Base-by-base conservation (phyloP, 805 yeast genomes). In the Lipomyces orientalis region DNA sequence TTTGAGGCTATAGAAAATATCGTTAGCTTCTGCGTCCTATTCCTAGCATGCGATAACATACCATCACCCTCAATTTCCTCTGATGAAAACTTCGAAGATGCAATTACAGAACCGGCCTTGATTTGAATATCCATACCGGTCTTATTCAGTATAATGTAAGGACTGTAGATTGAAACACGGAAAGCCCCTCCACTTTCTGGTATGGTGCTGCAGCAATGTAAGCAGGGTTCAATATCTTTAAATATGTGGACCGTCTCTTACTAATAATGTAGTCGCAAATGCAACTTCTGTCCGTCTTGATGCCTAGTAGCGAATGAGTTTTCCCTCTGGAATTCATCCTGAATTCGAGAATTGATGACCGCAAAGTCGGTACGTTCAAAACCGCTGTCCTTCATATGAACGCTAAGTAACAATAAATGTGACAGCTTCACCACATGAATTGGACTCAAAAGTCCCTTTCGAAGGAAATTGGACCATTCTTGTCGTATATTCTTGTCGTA, bases 341-440 rank as follows among this genome's bases (percentile, higher is more conserved):
- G 87, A 0, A 87, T 76, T 72, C 89, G 54, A 70, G 80, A 65
- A 73, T 78, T 66, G 75, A 93, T 86, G 46, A 93, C 86, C 0
- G 95, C 90, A 75, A 90, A 90, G 68, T 89, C 91, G 1, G 92
- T 87, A 66, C 85, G 84, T 0, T 80, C 82, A 73, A 84, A 90
- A 0, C 89, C 91, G 51, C 88, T 81, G 16, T 82, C 85, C n/a
- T 73, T 66, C 34, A 79, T 71, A 14, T 85, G 79, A 1, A 92
- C 88, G 72, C 93, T 87, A 66, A 93, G 77, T 63, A 94, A 79
- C 64, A 94, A 78, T 64, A 93, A 84, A 66, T 90, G 89, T 43
- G 87, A 85, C 70, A 91, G 81, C 58, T 90, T 87, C 2, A 91
- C 95, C 46, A 90, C 91, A 78, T 95, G 97, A 19, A 94, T 85